Base-by-base conservation (phyloP, 1,139 yeast species). In the Debaryomyces fabryi region DNA sequence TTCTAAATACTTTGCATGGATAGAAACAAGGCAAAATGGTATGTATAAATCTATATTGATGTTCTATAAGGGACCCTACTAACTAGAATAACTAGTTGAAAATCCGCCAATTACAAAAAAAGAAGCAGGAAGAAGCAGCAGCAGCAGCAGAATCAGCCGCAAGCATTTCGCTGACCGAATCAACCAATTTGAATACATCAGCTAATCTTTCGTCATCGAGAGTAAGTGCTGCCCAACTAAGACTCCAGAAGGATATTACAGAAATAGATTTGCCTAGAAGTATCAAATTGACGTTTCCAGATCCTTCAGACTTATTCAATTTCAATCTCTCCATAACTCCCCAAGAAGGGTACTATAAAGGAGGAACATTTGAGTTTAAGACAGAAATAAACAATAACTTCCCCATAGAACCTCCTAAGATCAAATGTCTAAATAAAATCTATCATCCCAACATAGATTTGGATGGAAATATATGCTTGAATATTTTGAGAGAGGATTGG, bases 401-500 rank as follows among this genome's bases (percentile, higher is more conserved):
- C 68, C 99, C 99, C 1, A 93, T 92, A 52, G 95, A 88, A 44
- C 93, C 98, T 16, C 99, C 99, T 6, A 88, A 85, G 63, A 91
- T 90, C 49, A 78, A 80, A 57, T 87, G 96, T 58, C 51, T 75
- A 32, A 79, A 84, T 49, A 83, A 78, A 63, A 88, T 93, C 12
- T 93, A 88, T 67, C 99, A 93, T 64, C 99, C 99, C 15, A 93
- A 93, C 62, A 92, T 92, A 54, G 97, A 92, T 64, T 65, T 83
- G 23, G 86, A 88, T 42, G 99, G 99, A 1, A 92, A 91, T 61
- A 88, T 93, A 23, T 93, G 99, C 62, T 76, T 93, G 51, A 92
- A 93, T 64, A 91, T 93, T 39, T 73, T 93, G 52, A 74, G 98
- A 55, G 97, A 91, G 65, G 98, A 92, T 65, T 93, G 99, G 99